A percentile compares a stretch with the other conserved stretches of the same genome.
These are phyloP conservation scores for Cystobasidium slooffiae DNA, from an alignment of 1,284 basidiomycete genomes.

Conservation along the genomic window DNA sequence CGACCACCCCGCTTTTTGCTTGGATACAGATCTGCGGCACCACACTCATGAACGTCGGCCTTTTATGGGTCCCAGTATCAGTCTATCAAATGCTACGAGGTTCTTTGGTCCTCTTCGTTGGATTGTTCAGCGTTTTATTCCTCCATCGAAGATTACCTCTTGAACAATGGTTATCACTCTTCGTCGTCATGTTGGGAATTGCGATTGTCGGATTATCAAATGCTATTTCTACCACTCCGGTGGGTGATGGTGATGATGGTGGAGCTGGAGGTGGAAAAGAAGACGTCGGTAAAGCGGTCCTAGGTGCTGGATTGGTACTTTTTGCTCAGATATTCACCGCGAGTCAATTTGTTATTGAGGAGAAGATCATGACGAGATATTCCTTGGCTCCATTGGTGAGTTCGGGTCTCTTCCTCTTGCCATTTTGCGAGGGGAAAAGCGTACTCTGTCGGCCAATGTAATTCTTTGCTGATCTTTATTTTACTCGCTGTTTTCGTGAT, in stretches of 20 bases:
- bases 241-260: conserved; percentile 60
- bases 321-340: conserved; percentile 88
- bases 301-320: conserved; percentile 83
- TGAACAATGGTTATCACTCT: conserved; percentile 78
- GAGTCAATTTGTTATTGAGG: conserved; percentile 81
- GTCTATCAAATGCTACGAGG: conserved; percentile 89
- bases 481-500: no score
- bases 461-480: neutral
- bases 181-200: conserved; percentile 89
- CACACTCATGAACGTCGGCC: conserved; percentile 58
- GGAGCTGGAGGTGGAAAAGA: conserved; percentile 61
- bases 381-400: conserved; percentile 77
- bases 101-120: conserved; percentile 95
- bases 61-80: conserved; percentile 59
- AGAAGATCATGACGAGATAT: conserved; percentile 88
- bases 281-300: conserved; percentile 58
- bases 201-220: conserved; percentile 89
- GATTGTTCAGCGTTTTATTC: conserved; percentile 88
- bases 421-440: neutral
- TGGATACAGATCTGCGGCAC: conserved; percentile 58
- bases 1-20: no score
- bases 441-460: neutral
- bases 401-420: neutral
- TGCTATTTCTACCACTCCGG: conserved; percentile 63
- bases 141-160: conserved; percentile 70